Percentiles rank a stretch among this genome's conserved stretches.
These are phyloP conservation scores for Globisporangium abappressorium DNA, from an alignment of 352 stramenopile genomes.

Conservation along the genomic window DNA sequence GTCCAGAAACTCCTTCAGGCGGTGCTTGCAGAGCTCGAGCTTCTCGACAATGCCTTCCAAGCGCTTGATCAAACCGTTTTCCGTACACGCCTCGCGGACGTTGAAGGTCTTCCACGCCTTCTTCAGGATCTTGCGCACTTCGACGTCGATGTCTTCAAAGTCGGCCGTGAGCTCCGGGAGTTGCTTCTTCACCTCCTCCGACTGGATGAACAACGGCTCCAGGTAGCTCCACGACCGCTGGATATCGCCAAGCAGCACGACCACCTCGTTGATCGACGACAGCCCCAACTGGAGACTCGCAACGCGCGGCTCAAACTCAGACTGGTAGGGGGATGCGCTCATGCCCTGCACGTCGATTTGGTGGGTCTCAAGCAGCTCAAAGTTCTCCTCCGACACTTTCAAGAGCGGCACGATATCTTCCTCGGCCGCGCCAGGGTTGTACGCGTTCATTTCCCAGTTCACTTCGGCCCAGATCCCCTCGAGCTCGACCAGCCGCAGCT, in stretches of 20 bases:
- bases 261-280: slow-evolving; percentile 91
- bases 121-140: slow-evolving; percentile 88
- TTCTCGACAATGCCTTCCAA: slow-evolving; percentile 92
- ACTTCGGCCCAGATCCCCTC: slow-evolving; percentile 91
- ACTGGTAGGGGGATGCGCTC: slow-evolving; percentile 93
- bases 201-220: slow-evolving; percentile 95
- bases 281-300: slow-evolving; percentile 84
- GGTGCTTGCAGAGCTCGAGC: slow-evolving; percentile 94
- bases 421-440: slow-evolving; percentile 66
- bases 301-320: slow-evolving; percentile 93
- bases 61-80: slow-evolving; percentile 80
- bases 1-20: slow-evolving; percentile 94
- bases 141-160: slow-evolving; percentile 93
- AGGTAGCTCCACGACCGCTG: slow-evolving; percentile 96
- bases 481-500: slow-evolving; percentile 89
- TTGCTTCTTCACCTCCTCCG: slow-evolving; percentile 96
- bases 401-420: slow-evolving; percentile 89
- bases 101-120: slow-evolving; percentile 88
- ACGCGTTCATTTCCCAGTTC: slow-evolving; percentile 92
- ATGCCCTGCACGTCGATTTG: slow-evolving; percentile 97
- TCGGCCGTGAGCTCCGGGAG: slow-evolving; percentile 91
- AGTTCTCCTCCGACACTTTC: slow-evolving; percentile 95
- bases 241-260: slow-evolving; percentile 93
- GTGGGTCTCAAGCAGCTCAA: slow-evolving; percentile 95
- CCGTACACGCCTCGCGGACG: slow-evolving; percentile 89